Conservation (phyloP, 768 basidiomycete genomes). For the Guyanaporus albipodus region DNA sequence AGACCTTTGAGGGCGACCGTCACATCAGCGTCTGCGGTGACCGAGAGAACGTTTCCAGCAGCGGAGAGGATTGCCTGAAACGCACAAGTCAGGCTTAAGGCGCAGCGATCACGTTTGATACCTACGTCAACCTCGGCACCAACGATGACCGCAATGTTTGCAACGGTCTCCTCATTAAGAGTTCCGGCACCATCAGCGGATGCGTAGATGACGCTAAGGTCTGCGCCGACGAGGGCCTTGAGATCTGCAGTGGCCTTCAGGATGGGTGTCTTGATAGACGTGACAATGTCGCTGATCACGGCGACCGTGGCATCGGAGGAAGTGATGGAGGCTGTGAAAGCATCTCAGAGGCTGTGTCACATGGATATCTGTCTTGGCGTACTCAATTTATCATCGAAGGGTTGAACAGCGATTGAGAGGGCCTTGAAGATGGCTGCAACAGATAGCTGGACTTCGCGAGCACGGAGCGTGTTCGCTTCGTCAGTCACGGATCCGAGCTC, state of each 20-base stretch:
- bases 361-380: conserved; percentile 3
- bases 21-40: conserved; percentile 1
- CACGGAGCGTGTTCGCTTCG: too few species aligned
- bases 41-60: conserved; percentile 20
- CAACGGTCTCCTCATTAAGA: conserved; percentile 22
- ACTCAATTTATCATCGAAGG: conserved; percentile 26
- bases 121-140: conserved; percentile 21
- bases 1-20: conserved; percentile 11
- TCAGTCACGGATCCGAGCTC: too few species aligned
- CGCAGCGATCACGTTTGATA: neutral
- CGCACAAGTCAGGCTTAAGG: neutral
- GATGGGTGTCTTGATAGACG: conserved; percentile 23
- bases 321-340: conserved; percentile 22
- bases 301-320: conserved; percentile 22
- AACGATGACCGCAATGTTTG: conserved; percentile 24
- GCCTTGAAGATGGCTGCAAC: conserved; percentile 29
- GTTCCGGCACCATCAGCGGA: conserved; percentile 13
- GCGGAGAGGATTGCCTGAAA: conserved; percentile 28
- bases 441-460: too few species aligned
- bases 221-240: conserved; percentile 24
- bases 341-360: neutral
- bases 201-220: conserved; percentile 24
- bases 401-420: conserved; percentile 12
- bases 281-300: conserved; percentile 18
- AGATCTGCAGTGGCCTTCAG: conserved; percentile 20